Conservation (phyloP, 495 filamentous ascomycete species). For the Lophium mytilinum region DNA sequence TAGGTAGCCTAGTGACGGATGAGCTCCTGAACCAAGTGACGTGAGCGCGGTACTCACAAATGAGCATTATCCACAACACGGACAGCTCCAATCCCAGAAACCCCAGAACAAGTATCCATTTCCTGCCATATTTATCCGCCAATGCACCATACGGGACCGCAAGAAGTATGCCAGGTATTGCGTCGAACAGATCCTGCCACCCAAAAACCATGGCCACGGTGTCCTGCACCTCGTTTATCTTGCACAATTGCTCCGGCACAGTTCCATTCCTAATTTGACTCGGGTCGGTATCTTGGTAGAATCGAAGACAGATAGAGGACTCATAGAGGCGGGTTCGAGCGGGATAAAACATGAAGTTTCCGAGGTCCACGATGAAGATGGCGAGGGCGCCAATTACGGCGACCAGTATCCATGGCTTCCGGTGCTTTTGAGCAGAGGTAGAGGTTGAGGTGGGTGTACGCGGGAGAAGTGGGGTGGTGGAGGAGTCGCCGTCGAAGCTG, state of each 20-base stretch:
- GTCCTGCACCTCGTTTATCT: conserved; percentile 16
- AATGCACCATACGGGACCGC: conserved; percentile 18
- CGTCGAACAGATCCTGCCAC: conserved; percentile 21
- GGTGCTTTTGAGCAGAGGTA: conserved; percentile 1
- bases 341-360: conserved; percentile 11
- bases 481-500: no score
- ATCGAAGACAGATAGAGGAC: conserved; percentile 17
- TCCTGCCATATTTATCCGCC: conserved; percentile 17
- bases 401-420: conserved; percentile 19
- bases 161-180: conserved; percentile 20
- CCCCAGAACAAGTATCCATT: conserved; percentile 12
- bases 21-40: neutral
- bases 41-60: conserved; percentile 2
- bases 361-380: conserved; percentile 16
- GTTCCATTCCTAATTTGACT: conserved; percentile 16
- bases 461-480: no score
- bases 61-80: conserved; percentile 15
- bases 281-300: conserved; percentile 19
- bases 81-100: conserved; percentile 14
- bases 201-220: conserved; percentile 19
- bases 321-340: conserved; percentile 22
- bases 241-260: conserved; percentile 18
- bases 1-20: conserved; percentile 4
- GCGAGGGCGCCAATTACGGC: conserved; percentile 8
- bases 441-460: no score